A percentile compares a stretch with the other conserved stretches of the same genome.
Conservation (phyloP, 139 green algal genomes). For the Chlorella sp. region DNA sequence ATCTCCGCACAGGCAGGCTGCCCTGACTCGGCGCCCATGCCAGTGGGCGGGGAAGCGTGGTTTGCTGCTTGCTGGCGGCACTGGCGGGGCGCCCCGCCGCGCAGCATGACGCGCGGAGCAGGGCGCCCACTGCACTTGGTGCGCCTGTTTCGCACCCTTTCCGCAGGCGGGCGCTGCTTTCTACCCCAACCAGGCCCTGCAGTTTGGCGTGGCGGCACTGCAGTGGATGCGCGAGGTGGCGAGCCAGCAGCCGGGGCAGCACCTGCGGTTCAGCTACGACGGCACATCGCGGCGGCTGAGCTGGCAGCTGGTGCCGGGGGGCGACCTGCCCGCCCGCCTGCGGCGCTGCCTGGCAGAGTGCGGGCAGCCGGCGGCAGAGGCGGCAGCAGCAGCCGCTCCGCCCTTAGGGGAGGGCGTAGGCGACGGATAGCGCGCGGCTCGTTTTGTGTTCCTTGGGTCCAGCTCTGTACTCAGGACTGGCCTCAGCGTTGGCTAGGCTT, state of each 20-base stretch:
- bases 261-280: slow-evolving; percentile 19
- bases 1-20: not conserved
- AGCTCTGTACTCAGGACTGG: no score
- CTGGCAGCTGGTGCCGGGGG: not conserved
- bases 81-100: no score
- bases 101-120: no score
- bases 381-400: not conserved
- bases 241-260: not conserved
- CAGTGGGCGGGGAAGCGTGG: no score
- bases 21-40: no score
- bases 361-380: not conserved
- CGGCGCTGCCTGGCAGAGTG: slow-evolving; percentile 2
- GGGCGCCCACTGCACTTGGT: no score
- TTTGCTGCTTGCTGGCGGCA: no score
- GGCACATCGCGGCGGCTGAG: not conserved
- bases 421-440: no score
- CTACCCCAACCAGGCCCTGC: slow-evolving; percentile 15
- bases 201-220: slow-evolving; percentile 8
- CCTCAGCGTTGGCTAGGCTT: no score
- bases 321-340: slow-evolving; percentile 1
- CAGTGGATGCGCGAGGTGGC: slow-evolving; percentile 23
- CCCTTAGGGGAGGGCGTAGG: no score
- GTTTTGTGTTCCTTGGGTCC: no score
- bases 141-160: no score
- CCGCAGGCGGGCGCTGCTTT: not conserved